phyloP scores from a whole-genome alignment of 2,329 filamentous ascomycete species.

The Pyricularia pennisetigena region DNA sequence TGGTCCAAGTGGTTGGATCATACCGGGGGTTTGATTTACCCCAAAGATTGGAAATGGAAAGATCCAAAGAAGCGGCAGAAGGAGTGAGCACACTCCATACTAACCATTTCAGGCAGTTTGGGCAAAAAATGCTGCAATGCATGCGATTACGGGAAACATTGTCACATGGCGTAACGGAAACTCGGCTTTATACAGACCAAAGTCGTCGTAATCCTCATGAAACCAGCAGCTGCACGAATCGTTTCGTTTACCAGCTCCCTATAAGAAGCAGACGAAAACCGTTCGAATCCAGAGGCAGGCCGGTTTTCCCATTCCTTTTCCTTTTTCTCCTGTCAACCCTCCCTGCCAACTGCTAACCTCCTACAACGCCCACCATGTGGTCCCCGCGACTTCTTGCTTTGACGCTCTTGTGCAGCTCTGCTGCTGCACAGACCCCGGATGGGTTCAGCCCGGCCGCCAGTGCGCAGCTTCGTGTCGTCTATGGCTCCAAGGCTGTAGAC shows the following conservation, averaged over 20 bases:
- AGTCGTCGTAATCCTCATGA: not conserved
- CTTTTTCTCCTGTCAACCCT: not conserved
- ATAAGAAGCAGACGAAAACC: not conserved
- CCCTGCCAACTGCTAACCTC: too few species aligned
- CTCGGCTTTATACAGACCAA: not conserved
- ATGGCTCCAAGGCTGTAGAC: slow-evolving; percentile 14
- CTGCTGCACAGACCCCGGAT: slow-evolving; percentile 13
- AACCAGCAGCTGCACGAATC: not conserved
- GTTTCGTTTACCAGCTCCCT: not conserved
- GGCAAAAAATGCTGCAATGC: not conserved
- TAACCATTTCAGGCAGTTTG: not conserved
- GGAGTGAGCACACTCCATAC: not conserved
- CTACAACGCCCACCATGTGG: not conserved
- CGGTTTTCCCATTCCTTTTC: not conserved
- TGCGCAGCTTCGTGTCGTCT: slow-evolving; percentile 13
- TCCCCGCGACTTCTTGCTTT: slow-evolving; percentile 3
- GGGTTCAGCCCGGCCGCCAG: slow-evolving; percentile 13
- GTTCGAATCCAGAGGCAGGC: not conserved
- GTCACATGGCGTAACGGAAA: not conserved
- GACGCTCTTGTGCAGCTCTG: slow-evolving; percentile 5
- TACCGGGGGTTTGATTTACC: not conserved
- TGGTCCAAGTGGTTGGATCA: not conserved
- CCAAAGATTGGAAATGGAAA: not conserved
- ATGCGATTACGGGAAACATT: not conserved
- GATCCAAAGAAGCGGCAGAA: not conserved